A percentile compares a stretch with the other conserved stretches of the same genome.
These are phyloP conservation scores for Leccinum disarticulatum DNA, from an alignment of 768 basidiomycete genomes.

Conservation along the genomic window DNA sequence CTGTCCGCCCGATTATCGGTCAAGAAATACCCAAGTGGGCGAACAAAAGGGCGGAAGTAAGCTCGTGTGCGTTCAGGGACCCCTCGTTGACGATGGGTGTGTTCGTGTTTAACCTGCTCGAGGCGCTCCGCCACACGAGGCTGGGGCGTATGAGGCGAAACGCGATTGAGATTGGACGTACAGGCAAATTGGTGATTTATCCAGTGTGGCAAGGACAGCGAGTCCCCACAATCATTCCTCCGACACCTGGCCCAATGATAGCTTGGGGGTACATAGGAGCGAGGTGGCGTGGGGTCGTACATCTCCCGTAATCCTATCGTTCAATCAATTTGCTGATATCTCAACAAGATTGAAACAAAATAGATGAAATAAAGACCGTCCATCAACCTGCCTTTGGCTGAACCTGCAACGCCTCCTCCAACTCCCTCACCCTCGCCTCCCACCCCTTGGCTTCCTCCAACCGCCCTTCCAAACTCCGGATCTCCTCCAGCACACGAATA, in stretches of 20 bases:
- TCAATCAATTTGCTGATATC: no score
- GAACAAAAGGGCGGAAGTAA: slow-evolving; percentile 62
- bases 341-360: no score
- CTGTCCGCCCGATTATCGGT: slow-evolving; percentile 85
- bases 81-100: slow-evolving; percentile 83
- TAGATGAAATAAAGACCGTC: no score
- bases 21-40: slow-evolving; percentile 96
- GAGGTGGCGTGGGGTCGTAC: no score
- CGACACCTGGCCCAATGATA: no score
- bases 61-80: slow-evolving; percentile 79
- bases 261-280: no score
- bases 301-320: no score
- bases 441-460: slow-evolving; percentile 27
- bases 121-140: slow-evolving; percentile 40
- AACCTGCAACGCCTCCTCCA: slow-evolving; percentile 28
- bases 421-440: slow-evolving; percentile 28
- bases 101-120: slow-evolving; percentile 92
- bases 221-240: no score
- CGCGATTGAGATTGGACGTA: neutral
- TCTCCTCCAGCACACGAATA: slow-evolving; percentile 29
- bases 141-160: slow-evolving; percentile 67
- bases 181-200: no score
- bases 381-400: neutral
- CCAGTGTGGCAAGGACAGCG: no score
- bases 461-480: slow-evolving; percentile 21